Conservation (phyloP, 768 basidiomycete genomes). For the Filobasidium floriforme region DNA sequence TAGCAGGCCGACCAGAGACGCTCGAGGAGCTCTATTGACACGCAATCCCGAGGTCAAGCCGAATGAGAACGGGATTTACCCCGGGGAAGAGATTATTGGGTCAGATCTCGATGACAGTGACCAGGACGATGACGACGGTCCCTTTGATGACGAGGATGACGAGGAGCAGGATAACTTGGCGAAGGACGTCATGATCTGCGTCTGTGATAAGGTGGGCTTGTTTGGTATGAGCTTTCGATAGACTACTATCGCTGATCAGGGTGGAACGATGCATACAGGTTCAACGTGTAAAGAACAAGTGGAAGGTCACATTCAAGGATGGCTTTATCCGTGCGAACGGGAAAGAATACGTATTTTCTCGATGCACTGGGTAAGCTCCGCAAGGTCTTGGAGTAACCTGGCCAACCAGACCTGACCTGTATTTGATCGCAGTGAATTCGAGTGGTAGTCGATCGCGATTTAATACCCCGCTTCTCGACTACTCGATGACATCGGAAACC, state of each 20-base stretch:
- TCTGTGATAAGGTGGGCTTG: slow-evolving; percentile 81
- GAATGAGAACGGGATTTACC: slow-evolving; percentile 45
- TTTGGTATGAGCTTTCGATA: too few species aligned
- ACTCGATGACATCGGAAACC: too few species aligned
- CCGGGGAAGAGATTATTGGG: slow-evolving; percentile 71
- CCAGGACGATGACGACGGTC: slow-evolving; percentile 71
- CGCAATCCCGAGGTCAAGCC: slow-evolving; percentile 23
- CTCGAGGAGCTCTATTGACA: neutral
- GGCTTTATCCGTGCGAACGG: slow-evolving; percentile 97
- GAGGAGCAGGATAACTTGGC: slow-evolving; percentile 55
- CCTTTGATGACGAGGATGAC: slow-evolving; percentile 53
- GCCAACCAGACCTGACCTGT: neutral
- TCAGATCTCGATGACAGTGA: slow-evolving; percentile 89
- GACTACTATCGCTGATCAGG: neutral
- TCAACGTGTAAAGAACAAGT: slow-evolving; percentile 98
- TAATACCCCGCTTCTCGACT: too few species aligned
- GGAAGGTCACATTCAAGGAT: slow-evolving; percentile 96
- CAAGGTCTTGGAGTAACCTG: neutral
- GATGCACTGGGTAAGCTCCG: slow-evolving; percentile 78
- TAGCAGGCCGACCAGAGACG: neutral
- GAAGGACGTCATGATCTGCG: slow-evolving; percentile 94
- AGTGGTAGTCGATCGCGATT: neutral
- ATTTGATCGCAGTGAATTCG: neutral
- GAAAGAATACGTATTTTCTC: slow-evolving; percentile 92
- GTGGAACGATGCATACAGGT: slow-evolving; percentile 55